Base-by-base conservation (phyloP, 805 yeast species). In the Kluyveromyces wickerhamii region DNA sequence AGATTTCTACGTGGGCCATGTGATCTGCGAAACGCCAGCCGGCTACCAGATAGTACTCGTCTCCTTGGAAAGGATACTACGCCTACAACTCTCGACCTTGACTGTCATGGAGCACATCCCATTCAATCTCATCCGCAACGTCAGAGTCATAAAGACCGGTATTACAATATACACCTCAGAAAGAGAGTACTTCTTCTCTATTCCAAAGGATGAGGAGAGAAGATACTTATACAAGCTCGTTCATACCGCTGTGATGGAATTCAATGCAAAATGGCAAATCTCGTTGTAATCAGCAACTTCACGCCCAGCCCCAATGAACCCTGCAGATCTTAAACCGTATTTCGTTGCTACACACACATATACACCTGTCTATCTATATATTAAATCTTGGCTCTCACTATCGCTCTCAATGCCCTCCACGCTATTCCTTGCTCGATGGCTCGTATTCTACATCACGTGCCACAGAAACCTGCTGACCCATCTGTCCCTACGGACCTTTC, bases 1-100 rank as follows among this genome's bases (percentile, higher is more conserved):
- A 32, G 96, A 92, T 48, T 63, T 65, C 14, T 92, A 92, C 49
- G 63, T 92, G 36, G 94, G 96, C 0, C 97, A 92, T 57, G 73
- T 30, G 25, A 30, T 30, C 29, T 19, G 34, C 19, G 14, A 30
- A 18, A 30, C 33, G 4, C 33, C 33, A 11, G 23, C 33, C 12
- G 33, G 33, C 12, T 30, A n/a, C 18, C 33, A 30, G 15, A 30
- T 30, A 8, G 26, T 30, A 15, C 21, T 30, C n/a, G 26, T 30
- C 5, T 30, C 33, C 3, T 21, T 30, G 12, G 26, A 30, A 15
- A 15, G 33, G 11, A 21, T 30, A 5, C 13, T 30, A 13, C 23
- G 33, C n/a, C 21, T 30, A 26, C 33, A 30, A 14, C 22, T 30
- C n/a, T 21, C 33, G 10, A 21, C 33, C 3, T 17, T 30, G n/a